Evolutionary conservation across 225 moss, liverwort and hornwort species (phyloP), one percentile per base, ranked within the genome.

Genomic region (Bryum argenteum): DNA sequence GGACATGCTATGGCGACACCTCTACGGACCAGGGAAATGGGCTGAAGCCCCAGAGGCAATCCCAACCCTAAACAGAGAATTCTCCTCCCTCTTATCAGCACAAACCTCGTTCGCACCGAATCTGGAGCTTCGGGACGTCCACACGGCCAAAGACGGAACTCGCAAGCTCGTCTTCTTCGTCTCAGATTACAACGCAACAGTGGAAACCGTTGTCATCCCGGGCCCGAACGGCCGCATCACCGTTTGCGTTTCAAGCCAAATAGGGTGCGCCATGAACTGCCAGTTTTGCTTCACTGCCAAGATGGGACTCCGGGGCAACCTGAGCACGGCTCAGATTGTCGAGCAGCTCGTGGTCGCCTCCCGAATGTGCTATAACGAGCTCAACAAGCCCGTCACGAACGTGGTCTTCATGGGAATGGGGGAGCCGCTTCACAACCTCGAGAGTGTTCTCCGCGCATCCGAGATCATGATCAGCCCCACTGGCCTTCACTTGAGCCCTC

Each of bases 331-430:
- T 8, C 92, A 95, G 55, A 92, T 95, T 42, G 91, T 95, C 24
- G 95, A 92, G 80, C 95, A 92, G 78, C 77, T 95, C 14, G 91
- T 95, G 15, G 89, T 92, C 39, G 90, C 95, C 13, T 88, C 89
- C 21, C 87, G 95, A 61, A 76, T 95, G 70, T 87, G 79, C 67
- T 72, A 61, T 13, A 62, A 65, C 9, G 87, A 86, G 12, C 26
- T 89, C 14, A 87, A 87, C 58, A 54, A 74, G 3, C 16, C 41
- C 10, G 86, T 95, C 43, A 92, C 95, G 52, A 95, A 92, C 47
- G 92, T 95, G 13, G 95, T 95, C 9, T 95, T 95, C 78, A 95
- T 95, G 92, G 95, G 95, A 56, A 95, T 95, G 92, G 95, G 95
- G 1, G 95, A 95, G 75, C 95, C 95, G n/a, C 82, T 95, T 2